Conservation (phyloP, 257 asterid species). For the Solanum clarkiae region DNA sequence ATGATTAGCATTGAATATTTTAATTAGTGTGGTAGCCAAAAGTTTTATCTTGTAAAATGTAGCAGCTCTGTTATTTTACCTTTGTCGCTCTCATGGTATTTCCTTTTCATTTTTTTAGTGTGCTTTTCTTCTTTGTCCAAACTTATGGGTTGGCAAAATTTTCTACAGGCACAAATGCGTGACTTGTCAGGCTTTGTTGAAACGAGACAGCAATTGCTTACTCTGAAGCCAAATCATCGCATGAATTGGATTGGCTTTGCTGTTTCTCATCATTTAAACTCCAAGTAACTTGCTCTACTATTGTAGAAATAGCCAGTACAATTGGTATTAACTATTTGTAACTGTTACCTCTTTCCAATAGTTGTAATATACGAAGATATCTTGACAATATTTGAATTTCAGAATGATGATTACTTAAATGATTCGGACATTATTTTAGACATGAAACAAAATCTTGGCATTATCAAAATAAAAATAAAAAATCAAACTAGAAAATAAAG, state of each 20-base stretch:
- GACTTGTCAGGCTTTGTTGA: slow-evolving; percentile 97
- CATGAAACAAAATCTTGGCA: neutral
- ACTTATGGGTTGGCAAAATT: neutral
- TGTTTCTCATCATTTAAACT: slow-evolving; percentile 85
- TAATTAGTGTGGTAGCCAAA: neutral
- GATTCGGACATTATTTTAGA: neutral
- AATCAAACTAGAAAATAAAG: neutral
- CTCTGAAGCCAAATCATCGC: slow-evolving; percentile 93
- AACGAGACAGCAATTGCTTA: slow-evolving; percentile 89
- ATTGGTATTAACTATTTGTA: neutral
- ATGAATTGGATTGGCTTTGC: slow-evolving; percentile 99
- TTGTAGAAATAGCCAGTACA: neutral
- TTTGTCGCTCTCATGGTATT: neutral
- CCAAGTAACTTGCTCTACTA: slow-evolving; percentile 34
- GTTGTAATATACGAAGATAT: neutral
- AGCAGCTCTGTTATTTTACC: neutral
- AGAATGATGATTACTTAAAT: no score
- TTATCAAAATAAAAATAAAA: no score
- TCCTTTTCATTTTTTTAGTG: neutral
- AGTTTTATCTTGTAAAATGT: neutral
- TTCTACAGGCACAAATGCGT: slow-evolving; percentile 93
- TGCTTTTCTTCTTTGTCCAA: slow-evolving; percentile 3
- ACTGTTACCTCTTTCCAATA: no score
- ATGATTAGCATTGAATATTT: neutral
- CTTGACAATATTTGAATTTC: neutral